Percentiles rank a stretch among this genome's conserved stretches.
Conservation (phyloP, 257 asterid genomes). For the Scutellaria galericulata region DNA sequence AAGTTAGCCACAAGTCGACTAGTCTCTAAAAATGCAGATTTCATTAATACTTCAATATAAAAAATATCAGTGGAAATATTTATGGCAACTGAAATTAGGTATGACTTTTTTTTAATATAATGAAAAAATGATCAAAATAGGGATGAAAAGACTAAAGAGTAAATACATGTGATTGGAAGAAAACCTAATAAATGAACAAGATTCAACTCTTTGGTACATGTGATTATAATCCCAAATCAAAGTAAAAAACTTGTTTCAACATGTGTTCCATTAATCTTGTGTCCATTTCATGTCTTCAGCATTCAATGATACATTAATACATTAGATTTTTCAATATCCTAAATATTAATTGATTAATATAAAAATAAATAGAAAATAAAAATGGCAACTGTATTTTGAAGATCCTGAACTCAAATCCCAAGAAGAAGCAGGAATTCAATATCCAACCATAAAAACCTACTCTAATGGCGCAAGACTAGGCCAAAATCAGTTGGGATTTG, state of each 20-base stretch:
- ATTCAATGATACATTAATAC: background rate
- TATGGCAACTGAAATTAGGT: too few relatives aligned
- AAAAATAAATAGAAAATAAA: background rate
- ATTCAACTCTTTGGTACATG: slow-evolving; percentile 42
- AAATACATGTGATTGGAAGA: background rate
- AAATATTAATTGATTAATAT: background rate
- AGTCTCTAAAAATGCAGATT: too few relatives aligned
- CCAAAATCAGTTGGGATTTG: slow-evolving; percentile 43
- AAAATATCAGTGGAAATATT: too few relatives aligned
- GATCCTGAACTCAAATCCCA: slow-evolving; percentile 40
- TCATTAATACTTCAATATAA: too few relatives aligned
- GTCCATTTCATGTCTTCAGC: slow-evolving; percentile 5
- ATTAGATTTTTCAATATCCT: background rate
- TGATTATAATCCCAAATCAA: slow-evolving; percentile 38
- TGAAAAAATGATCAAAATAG: background rate
- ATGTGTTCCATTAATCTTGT: slow-evolving; percentile 22
- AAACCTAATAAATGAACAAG: slow-evolving; percentile 36
- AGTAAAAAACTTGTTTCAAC: slow-evolving; percentile 23
- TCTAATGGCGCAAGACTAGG: slow-evolving; percentile 60
- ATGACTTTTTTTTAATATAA: too few relatives aligned
- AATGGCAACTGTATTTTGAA: background rate
- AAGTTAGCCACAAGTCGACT: too few relatives aligned
- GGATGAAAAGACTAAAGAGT: background rate
- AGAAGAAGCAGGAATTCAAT: slow-evolving; percentile 38
- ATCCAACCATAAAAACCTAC: slow-evolving; percentile 47